Base-by-base conservation (phyloP, 192 early-diverging fungal genomes). In the Coemansia sp. region DNA sequence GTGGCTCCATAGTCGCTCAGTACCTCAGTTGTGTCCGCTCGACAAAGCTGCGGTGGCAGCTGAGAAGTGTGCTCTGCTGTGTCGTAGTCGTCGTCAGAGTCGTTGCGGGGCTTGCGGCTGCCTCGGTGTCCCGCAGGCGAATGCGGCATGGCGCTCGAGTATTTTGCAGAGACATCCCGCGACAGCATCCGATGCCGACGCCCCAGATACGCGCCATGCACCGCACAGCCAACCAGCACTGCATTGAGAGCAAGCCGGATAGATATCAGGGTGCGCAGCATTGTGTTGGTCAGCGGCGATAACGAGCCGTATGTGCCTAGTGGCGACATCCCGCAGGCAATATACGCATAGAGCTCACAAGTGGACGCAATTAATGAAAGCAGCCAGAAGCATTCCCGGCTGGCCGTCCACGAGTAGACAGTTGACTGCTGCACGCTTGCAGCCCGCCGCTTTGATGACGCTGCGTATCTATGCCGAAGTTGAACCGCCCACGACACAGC, bases 221-320 rank as follows among this genome's bases (percentile, higher is more conserved):
- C 41, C 2, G 78, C 78, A 17, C 58, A 66, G 19, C 39, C 56
- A 48, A 70, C 73, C 43, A 75, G 65, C 59, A 57, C 25, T 14
- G 51, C 25, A 63, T 69, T 75, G 23, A 68, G n/a, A 3, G 58
- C 43, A 32, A 75, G 71, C 39, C 78, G 78, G 53, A 81, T 62
- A n/a, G 59, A 58, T 58, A 81, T 81, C 65, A 81, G 62, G 21
- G 63, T 65, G 15, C 53, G 72, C 59, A 81, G 63, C 78, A 81
- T 72, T n/a, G 63, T 67, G 60, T 22, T 75, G 21, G 32, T 35
- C 2, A 73, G 66, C 35, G 78, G 72, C 24, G 59, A 66, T 47
- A 49, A 56, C 5, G 50, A 43, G 14, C 22, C 60, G 21, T 47
- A 17, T 19, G 38, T 39, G 19, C 51, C 51, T 19, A 35, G 22